Percentiles rank a stretch among this genome's conserved stretches.
Conservation (phyloP, 129 eudicot genomes). For the Apium graveolens region DNA sequence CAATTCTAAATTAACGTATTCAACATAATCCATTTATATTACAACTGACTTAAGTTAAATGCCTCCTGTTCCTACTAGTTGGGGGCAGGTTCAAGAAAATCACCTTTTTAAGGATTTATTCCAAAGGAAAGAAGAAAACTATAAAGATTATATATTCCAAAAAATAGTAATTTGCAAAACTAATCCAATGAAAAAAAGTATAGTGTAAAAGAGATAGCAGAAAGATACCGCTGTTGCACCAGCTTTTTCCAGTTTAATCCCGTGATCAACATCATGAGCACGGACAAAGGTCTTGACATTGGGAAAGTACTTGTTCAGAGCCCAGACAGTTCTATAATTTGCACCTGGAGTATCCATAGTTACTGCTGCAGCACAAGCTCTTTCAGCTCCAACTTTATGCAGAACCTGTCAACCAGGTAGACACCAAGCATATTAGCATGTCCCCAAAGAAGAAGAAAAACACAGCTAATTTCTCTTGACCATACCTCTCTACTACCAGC, state of each 20-base stretch:
- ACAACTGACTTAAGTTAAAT: not conserved
- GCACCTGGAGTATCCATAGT: slow-evolving; percentile 96
- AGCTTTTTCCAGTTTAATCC: slow-evolving; percentile 95
- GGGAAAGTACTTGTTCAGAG: slow-evolving; percentile 89
- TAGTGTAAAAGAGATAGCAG: not conserved
- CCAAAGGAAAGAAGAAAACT: not conserved
- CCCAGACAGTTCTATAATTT: slow-evolving; percentile 98
- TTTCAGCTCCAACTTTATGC: slow-evolving; percentile 92
- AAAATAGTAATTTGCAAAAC: not conserved
- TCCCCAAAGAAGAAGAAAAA: slow-evolving; percentile 19
- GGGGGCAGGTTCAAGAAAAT: not conserved
- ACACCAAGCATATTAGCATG: slow-evolving; percentile 6
- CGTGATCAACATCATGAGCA: slow-evolving; percentile 99
- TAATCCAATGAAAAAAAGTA: not conserved
- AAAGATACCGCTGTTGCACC: slow-evolving; percentile 95
- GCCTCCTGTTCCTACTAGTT: not conserved
- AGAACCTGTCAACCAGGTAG: slow-evolving; percentile 53
- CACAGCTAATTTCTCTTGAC: not conserved
- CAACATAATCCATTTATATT: not conserved
- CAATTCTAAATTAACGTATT: not conserved
- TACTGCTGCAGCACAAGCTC: slow-evolving; percentile 98
- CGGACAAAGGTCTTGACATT: slow-evolving; percentile 99
- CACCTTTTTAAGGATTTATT: not conserved
- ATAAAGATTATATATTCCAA: not conserved
- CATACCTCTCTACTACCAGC: slow-evolving; percentile 99